Evolutionary conservation across 2,329 filamentous ascomycete genomes (phyloP), one percentile per base, ranked within the genome.

Genomic region (Xylariaceae sp.): DNA sequence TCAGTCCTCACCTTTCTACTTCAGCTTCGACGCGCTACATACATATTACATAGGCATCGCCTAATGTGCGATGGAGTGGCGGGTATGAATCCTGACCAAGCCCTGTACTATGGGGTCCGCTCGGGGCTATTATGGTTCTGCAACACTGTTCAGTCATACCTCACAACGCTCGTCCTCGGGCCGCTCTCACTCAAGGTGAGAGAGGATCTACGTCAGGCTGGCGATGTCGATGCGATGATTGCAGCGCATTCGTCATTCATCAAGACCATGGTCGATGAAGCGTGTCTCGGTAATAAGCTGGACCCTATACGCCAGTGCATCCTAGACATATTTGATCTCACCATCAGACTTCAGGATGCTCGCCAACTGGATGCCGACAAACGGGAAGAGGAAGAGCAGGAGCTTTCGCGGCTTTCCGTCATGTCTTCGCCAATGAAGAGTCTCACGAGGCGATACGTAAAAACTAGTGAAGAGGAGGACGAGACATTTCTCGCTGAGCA

Each of bases 211-310:
- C 63, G 65, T 12, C 65, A 68, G 4, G 80, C 87, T 0, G 71
- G 75, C 19, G 88, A 91, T 51, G 79, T 96, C 9, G 89, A 96
- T 57, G 76, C 76, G 19, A 94, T 96, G 87, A 81, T 89, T 19
- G 64, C 65, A 1, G 73, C 82, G 1, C 89, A 95, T 58, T 65
- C 76, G 4, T 59, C 63, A 0, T 91, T 85, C 54, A 67, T 85
- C 34, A 72, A 71, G 34, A 73, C 73, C 2, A 66, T 93, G 9
- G 69, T 82, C 42, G 76, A 81, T 24, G 81, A 88, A 49, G 79
- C 85, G 9, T 76, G 93, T 18, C 74, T 94, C 0, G 80, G 83
- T 0, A 66, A 72, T 13, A 83, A 82, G 40, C 65, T 95, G 3
- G 71, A 73, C 13, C 83, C 85, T 0, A 85, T 96, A 28, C 75